Evolutionary conservation across 257 asterid species (phyloP), one percentile per base, ranked within the genome.

Genomic region (Apocynum venetum): DNA sequence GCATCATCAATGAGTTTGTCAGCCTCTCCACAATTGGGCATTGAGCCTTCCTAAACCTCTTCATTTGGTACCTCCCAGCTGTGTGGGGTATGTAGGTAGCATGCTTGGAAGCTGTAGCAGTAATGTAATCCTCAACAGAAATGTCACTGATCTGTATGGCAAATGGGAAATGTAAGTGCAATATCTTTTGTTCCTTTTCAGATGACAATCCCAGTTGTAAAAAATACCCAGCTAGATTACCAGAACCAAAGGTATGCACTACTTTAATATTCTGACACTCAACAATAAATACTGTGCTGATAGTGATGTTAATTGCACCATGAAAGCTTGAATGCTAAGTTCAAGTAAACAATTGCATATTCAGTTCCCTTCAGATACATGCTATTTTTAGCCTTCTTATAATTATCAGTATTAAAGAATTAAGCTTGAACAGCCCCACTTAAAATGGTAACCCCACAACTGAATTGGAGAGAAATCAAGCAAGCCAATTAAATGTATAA

Each of bases 1-100:
- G 97, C 97, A 92, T 92, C 94, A 90, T 90, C 79, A 92, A 88
- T 0, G 94, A 92, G 84, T 90, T 92, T 67, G 96, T 90, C 86
- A 90, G 44, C 88, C 96, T 86, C 81, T 92, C 94, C 59, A 92
- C 90, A 74, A 92, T 81, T 0, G 97, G 94, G 85, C 97, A 92
- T 78, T 92, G 96, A 4, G 97, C 94, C 90, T 92, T 92, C 82
- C 97, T 87, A 81, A 92, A 92, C 13, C 96, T 79, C 87, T 81
- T 92, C 0, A 74, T 85, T 77, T 90, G 97, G 89, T 92, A 92
- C 84, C 94, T 90, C 31, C 96, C 93, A 64, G 97, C 96, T 59
- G 97, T 90, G 85, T 92, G 97, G 46, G 93, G 94, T 84, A 89
- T 81, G 83, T 81, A 92, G 61, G 83, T 82, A 4, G 96, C 93